Base-by-base conservation (phyloP, 495 filamentous ascomycete species). In the Podospora comata region DNA sequence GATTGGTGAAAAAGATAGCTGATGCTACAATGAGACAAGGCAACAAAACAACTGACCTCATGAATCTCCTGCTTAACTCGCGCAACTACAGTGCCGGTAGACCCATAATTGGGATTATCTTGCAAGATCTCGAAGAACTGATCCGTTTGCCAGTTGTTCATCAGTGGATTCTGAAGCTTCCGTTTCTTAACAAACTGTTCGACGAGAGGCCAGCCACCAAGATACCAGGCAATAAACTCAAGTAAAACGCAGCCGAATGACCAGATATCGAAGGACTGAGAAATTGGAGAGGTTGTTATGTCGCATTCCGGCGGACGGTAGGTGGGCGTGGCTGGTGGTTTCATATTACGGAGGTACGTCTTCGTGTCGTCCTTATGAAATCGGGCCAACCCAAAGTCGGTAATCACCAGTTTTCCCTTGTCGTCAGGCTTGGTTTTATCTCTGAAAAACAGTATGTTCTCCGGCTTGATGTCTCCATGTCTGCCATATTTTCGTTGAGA, bases 141-240 rank as follows among this genome's bases (percentile, higher is more conserved):
- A 23, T 63, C 61, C 2, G 61, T 32, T 11, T 16, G 11, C 26
- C 27, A 63, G 0, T 32, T 18, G 18, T 44, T 19, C 32, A 63
- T 19, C 16, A 63, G 30, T 2, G 32, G 26, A 19, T 44, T 48
- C 15, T 28, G 61, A 16, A 48, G 18, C 32, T 63, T 63, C 27
- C 61, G 30, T 15, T 34, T 20, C 28, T 63, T 6, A 16, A 63
- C 30, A 54, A 70, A 70, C 7, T 57, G 32, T 13, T 64, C 18
- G 9, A 70, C 44, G 3, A 64, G 26, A 15, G 58, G 5, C 54
- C 27, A 55, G 6, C 70, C 70, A 26, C 73, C 73, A 1, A 80
- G 64, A 65, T 67, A 66, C 74, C 74, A 76, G 20, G 72, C 67
- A 54, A 71, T 62, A 53, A 73, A 73, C 65, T 76, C 72, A 56